Conservation (phyloP, 2,329 filamentous ascomycete genomes). For the Phialocephala sp. region DNA sequence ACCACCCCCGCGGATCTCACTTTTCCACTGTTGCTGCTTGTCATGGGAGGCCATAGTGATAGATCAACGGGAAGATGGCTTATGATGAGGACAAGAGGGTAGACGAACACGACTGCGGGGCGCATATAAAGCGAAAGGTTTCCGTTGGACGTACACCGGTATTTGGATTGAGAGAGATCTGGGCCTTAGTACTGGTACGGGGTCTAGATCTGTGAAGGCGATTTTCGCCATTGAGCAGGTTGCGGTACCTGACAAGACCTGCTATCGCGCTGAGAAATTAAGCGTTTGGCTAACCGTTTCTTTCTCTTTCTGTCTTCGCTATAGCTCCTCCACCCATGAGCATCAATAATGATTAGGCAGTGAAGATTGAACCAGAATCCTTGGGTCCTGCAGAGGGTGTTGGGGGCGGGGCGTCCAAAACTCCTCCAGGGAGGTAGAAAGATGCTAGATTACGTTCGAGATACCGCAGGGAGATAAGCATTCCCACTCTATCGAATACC, state of each 20-base stretch:
- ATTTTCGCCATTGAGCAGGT: not conserved
- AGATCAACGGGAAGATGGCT: too few relatives aligned
- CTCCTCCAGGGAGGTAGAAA: too few relatives aligned
- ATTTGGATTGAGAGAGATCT: not conserved
- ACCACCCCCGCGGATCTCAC: too few relatives aligned
- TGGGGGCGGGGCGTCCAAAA: too few relatives aligned
- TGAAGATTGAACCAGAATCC: too few relatives aligned
- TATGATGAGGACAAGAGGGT: not conserved
- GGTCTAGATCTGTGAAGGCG: not conserved
- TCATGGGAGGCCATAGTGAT: too few relatives aligned
- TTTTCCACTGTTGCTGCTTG: too few relatives aligned
- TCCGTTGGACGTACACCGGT: not conserved
- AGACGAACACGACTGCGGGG: not conserved
- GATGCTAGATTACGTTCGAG: too few relatives aligned
- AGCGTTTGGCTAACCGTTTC: not conserved
- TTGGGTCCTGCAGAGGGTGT: too few relatives aligned
- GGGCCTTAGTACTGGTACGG: not conserved
- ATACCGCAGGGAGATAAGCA: too few relatives aligned
- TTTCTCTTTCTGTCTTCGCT: not conserved
- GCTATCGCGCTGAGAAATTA: constrained; percentile 11
- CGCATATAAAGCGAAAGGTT: not conserved
- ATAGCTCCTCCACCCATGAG: not conserved
- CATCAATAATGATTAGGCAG: too few relatives aligned
- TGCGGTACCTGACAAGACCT: not conserved
- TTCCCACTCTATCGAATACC: too few relatives aligned